Percentiles rank a stretch among this genome's conserved stretches.
phyloP scores from a whole-genome alignment of 2,329 filamentous ascomycete genomes.

The Karstenula rhodostoma region DNA sequence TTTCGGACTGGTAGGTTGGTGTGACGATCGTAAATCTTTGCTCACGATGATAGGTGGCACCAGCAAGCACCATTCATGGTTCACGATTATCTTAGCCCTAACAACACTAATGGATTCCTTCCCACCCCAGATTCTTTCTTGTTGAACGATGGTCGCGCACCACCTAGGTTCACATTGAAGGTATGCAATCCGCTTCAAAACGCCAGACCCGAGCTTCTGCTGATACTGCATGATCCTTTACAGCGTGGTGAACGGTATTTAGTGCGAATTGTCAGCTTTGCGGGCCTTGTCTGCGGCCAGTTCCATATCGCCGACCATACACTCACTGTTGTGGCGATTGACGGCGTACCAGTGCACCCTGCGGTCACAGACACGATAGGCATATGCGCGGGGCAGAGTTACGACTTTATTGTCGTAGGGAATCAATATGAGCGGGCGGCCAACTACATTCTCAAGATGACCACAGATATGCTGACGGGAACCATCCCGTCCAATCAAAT shows the following conservation, averaged over 20 bases:
- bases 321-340: slow-evolving; percentile 21
- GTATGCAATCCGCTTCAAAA: neutral
- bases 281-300: slow-evolving; percentile 65
- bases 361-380: slow-evolving; percentile 46
- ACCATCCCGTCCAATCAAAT: slow-evolving; percentile 30
- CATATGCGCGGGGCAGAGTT: slow-evolving; percentile 50
- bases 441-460: slow-evolving; percentile 62
- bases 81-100: slow-evolving; percentile 55
- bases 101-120: slow-evolving; percentile 60
- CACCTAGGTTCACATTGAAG: slow-evolving; percentile 59
- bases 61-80: slow-evolving; percentile 61
- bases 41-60: slow-evolving; percentile 61
- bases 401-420: slow-evolving; percentile 31
- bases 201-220: neutral
- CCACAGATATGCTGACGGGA: slow-evolving; percentile 61
- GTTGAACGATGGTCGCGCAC: slow-evolving; percentile 71
- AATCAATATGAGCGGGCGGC: slow-evolving; percentile 55
- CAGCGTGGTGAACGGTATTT: slow-evolving; percentile 72
- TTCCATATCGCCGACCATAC: slow-evolving; percentile 36
- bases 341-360: slow-evolving; percentile 45
- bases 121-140: slow-evolving; percentile 74
- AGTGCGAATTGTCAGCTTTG: slow-evolving; percentile 74
- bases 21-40: too few relatives aligned
- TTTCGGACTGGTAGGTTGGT: slow-evolving; percentile 71
- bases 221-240: slow-evolving; percentile 49